Conservation (phyloP, 148 eudicot genomes). For the Oxyria digyna region DNA sequence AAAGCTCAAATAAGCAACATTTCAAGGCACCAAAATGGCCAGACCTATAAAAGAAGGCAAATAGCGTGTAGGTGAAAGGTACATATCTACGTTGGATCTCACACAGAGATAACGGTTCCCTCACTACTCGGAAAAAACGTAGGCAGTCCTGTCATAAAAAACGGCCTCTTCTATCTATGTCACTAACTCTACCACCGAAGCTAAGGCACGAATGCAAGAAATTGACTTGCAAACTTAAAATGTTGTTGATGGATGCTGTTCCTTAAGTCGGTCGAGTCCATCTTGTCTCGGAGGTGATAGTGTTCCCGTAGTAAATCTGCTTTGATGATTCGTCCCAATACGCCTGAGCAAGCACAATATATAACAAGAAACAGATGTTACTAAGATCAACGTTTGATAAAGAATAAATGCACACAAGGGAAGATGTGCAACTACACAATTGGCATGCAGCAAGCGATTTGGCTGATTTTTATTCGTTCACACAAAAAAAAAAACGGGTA, state of each 20-base stretch:
- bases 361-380: not conserved
- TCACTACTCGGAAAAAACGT: not conserved
- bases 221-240: not conserved
- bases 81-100: not conserved
- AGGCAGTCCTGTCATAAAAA: no score
- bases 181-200: no score
- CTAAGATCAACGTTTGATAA: not conserved
- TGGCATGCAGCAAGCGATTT: not conserved
- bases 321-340: slow-evolving; percentile 77
- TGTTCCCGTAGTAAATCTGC: slow-evolving; percentile 74
- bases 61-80: no score
- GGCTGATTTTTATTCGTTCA: not conserved
- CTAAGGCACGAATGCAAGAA: no score
- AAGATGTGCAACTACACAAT: not conserved
- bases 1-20: not conserved
- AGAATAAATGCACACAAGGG: not conserved
- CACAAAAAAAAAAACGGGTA: no score
- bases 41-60: not conserved
- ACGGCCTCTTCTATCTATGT: not conserved
- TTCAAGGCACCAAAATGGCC: not conserved
- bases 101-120: not conserved
- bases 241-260: not conserved
- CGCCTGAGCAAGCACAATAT: slow-evolving; percentile 31
- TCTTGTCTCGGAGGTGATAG: slow-evolving; percentile 64
- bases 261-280: slow-evolving; percentile 56